Percentiles rank a stretch among this genome's conserved stretches.
Evolutionary conservation across 2,329 filamentous ascomycete species (phyloP).

Genomic region (Epichloe amarillans): DNA sequence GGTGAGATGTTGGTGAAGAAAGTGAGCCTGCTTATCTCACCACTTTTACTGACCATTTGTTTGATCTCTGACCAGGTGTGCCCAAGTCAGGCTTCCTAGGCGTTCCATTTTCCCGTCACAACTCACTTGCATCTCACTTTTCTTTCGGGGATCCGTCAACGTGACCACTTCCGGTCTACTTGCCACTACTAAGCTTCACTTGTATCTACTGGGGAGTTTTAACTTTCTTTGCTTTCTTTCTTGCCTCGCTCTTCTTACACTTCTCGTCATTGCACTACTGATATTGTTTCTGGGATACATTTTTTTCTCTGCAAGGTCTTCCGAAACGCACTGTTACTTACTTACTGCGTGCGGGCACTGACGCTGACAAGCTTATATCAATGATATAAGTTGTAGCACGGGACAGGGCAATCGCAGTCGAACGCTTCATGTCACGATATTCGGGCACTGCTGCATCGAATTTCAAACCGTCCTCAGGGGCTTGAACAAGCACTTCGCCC

Average conservation of each 20-base stretch:
- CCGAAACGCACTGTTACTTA: background rate
- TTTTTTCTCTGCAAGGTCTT: background rate
- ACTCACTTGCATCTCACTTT: constrained; percentile 2
- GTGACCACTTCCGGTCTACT: background rate
- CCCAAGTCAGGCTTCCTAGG: background rate
- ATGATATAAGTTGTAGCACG: background rate
- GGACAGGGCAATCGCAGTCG: background rate
- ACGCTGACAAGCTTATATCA: background rate
- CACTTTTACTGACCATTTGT: background rate
- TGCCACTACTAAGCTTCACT: background rate
- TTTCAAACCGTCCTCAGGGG: background rate
- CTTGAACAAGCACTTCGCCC: background rate
- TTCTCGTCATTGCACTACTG: background rate
- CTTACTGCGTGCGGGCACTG: background rate
- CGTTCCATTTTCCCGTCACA: background rate
- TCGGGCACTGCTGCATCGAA: background rate
- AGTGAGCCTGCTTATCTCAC: background rate
- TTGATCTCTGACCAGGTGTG: background rate
- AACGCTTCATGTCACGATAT: background rate
- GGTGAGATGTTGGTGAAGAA: background rate
- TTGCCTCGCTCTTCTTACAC: background rate
- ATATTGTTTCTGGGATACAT: background rate
- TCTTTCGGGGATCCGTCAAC: background rate
- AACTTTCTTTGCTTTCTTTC: background rate
- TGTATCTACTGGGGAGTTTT: background rate